A percentile compares a stretch with the other conserved stretches of the same genome.
Evolutionary conservation across 1,284 basidiomycete species (phyloP).

Genomic region (Pulveroboletus sp.): DNA sequence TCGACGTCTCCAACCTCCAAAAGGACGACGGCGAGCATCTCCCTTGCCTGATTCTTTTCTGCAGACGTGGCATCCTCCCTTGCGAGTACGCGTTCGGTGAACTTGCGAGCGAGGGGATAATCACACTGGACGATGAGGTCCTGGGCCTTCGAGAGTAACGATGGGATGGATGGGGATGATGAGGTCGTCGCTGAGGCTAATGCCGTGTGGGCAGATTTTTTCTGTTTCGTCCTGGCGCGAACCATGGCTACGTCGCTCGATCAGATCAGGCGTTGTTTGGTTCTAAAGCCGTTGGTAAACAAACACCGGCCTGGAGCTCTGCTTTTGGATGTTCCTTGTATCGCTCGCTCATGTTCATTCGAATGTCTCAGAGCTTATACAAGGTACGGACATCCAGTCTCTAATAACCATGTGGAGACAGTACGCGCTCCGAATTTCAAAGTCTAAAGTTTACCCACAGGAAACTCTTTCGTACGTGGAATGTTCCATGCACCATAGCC

Average conservation of each 20-base stretch:
- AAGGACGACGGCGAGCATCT: constrained; percentile 77
- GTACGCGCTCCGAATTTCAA: too few relatives aligned
- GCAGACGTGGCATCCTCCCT: constrained; percentile 51
- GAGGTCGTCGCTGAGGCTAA: constrained; percentile 26
- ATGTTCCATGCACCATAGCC: too few relatives aligned
- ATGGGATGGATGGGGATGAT: constrained; percentile 42
- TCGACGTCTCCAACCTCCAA: constrained; percentile 80
- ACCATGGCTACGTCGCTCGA: constrained; percentile 49
- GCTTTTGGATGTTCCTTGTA: too few relatives aligned
- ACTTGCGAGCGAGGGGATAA: constrained; percentile 78
- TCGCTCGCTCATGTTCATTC: too few relatives aligned
- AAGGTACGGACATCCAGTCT: too few relatives aligned
- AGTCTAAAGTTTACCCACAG: too few relatives aligned
- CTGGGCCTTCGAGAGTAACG: constrained; percentile 76
- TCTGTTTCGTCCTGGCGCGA: constrained; percentile 58
- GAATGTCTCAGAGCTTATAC: too few relatives aligned
- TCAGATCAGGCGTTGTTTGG: constrained; percentile 26
- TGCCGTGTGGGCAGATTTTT: constrained; percentile 42
- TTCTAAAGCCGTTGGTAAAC: constrained; percentile 21
- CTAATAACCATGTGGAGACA: too few relatives aligned
- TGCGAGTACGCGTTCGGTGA: constrained; percentile 70
- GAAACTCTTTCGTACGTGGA: too few relatives aligned
- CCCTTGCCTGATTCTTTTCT: constrained; percentile 69
- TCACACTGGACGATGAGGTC: constrained; percentile 79
- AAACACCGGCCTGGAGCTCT: neutral